Percentiles rank a stretch among this genome's conserved stretches.
Evolutionary conservation across 192 early-diverging fungal genomes (phyloP).

Genomic region (Umbelopsis sp.): DNA sequence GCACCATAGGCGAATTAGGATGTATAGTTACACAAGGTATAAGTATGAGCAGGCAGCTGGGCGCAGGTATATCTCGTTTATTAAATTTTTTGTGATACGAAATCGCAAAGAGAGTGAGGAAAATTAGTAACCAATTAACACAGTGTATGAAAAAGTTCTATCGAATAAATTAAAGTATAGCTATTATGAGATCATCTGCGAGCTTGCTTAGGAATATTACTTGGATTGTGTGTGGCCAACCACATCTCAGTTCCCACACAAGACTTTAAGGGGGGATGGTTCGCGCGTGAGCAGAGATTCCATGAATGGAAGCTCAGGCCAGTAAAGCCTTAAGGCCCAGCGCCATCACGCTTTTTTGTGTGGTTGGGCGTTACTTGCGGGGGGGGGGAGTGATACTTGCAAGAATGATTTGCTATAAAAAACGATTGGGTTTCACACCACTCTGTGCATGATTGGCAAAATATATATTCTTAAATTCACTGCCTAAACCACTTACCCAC

Average conservation of each 20-base stretch:
- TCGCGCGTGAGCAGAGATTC: slow-evolving; percentile 11
- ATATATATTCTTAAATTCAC: not conserved
- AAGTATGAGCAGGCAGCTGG: not conserved
- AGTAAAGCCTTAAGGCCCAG: not conserved
- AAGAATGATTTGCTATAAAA: not conserved
- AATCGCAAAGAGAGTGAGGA: no score
- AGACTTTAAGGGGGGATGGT: no score
- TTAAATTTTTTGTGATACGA: no score
- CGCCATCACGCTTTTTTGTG: slow-evolving; percentile 5
- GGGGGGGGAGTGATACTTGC: no score
- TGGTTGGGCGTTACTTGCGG: slow-evolving; percentile 10
- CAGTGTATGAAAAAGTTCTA: no score
- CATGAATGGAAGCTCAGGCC: slow-evolving; percentile 4
- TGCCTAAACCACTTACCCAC: no score
- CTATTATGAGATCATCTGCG: not conserved
- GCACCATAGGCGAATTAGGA: not conserved
- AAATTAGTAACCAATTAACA: no score
- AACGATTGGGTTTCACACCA: slow-evolving; percentile 9
- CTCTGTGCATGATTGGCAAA: not conserved
- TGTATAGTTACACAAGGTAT: slow-evolving; percentile 9
- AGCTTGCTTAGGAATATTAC: not conserved
- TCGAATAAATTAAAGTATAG: not conserved
- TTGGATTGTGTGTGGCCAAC: no score
- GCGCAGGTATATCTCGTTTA: not conserved
- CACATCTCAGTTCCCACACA: no score